A percentile compares a stretch with the other conserved stretches of the same genome.
phyloP scores from a whole-genome alignment of 495 filamentous ascomycete species.

The Podospora tetraspora region DNA sequence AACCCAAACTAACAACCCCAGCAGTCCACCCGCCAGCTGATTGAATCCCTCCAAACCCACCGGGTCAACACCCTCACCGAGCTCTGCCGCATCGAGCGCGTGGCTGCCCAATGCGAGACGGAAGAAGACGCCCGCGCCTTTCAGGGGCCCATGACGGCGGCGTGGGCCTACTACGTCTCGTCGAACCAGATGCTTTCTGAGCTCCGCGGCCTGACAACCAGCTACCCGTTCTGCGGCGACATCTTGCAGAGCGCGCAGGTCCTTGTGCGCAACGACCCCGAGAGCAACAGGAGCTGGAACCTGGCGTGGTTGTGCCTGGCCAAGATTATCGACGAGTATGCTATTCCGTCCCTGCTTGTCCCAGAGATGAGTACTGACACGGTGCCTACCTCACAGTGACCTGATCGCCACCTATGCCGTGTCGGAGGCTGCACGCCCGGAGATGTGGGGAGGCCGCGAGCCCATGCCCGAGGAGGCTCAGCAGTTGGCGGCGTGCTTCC shows the following conservation, averaged over 20 bases:
- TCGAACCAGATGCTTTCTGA: constrained; percentile 70
- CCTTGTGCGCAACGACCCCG: constrained; percentile 58
- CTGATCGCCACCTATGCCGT: constrained; percentile 57
- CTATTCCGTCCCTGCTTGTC: constrained; percentile 10
- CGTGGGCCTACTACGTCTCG: constrained; percentile 70
- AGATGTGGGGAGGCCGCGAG: constrained; percentile 65
- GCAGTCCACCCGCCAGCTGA: constrained; percentile 38
- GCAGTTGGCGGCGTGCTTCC: constrained; percentile 58
- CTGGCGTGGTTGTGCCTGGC: constrained; percentile 68
- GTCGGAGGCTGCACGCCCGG: constrained; percentile 54
- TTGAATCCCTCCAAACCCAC: constrained; percentile 54
- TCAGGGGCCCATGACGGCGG: constrained; percentile 58
- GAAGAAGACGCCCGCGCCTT: constrained; percentile 53
- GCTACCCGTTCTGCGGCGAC: constrained; percentile 68
- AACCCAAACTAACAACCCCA: not conserved
- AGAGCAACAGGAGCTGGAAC: constrained; percentile 69
- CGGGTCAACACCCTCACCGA: constrained; percentile 70
- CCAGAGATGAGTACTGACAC: not conserved
- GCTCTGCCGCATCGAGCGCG: constrained; percentile 66
- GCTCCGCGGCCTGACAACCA: constrained; percentile 60
- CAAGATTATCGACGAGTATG: constrained; percentile 63
- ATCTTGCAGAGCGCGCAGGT: constrained; percentile 62
- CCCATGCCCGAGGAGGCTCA: constrained; percentile 51
- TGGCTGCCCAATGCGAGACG: constrained; percentile 49
- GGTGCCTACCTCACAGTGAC: constrained; percentile 34